Evolutionary conservation across 345 rosid genomes (phyloP).

Genomic region (Leavenworthia alabamica): DNA sequence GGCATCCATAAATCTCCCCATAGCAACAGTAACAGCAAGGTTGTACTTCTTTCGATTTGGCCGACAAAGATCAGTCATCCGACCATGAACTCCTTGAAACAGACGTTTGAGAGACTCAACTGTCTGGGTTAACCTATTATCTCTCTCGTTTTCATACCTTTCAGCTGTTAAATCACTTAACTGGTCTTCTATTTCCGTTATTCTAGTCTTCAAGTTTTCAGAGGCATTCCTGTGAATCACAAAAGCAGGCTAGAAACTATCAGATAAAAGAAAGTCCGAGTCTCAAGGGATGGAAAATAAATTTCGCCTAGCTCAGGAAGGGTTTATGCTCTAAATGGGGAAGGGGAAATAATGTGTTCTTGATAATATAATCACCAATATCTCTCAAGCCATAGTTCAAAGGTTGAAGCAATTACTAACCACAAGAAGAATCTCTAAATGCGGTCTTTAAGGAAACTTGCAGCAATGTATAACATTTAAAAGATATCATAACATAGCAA

Average conservation of each 20-base stretch:
- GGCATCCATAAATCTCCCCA: constrained; percentile 99
- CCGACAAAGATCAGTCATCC: constrained; percentile 92
- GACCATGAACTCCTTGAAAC: constrained; percentile 95
- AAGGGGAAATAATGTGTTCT: background rate
- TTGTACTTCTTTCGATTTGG: constrained; percentile 89
- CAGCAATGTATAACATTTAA: constrained; percentile 5
- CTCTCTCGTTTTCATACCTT: constrained; percentile 88
- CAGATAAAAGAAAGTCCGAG: background rate
- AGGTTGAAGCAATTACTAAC: constrained; percentile 12
- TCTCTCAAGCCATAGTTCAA: constrained; percentile 10
- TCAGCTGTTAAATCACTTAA: constrained; percentile 89
- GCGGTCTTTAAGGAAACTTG: background rate
- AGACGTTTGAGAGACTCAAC: constrained; percentile 88
- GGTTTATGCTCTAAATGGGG: background rate
- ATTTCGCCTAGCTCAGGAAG: constrained; percentile 6
- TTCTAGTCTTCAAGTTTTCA: constrained; percentile 69
- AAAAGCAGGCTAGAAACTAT: constrained; percentile 13
- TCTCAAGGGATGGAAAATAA: constrained; percentile 1
- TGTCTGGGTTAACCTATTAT: constrained; percentile 78
- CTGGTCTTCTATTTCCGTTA: constrained; percentile 72
- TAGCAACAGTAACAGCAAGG: constrained; percentile 95
- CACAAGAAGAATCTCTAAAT: background rate
- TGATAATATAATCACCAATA: constrained; percentile 5
- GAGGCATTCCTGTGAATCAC: constrained; percentile 47
- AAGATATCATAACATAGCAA: background rate